Conservation (phyloP, 768 basidiomycete species). For the Boletus patriciae region DNA sequence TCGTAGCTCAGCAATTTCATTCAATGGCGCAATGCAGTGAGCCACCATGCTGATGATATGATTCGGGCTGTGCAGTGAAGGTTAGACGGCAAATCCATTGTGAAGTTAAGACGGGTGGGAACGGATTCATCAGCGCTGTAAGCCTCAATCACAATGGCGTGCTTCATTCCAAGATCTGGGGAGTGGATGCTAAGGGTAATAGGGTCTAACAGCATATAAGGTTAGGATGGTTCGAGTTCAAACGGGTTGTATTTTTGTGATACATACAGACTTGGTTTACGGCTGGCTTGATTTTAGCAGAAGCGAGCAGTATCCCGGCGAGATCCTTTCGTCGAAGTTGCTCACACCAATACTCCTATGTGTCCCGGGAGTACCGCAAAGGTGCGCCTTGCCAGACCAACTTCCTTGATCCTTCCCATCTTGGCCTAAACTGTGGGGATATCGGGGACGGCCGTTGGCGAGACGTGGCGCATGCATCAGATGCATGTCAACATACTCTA, state of each 20-base stretch:
- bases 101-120: not conserved
- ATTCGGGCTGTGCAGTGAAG: constrained; percentile 48
- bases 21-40: constrained; percentile 61
- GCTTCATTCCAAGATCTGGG: constrained; percentile 53
- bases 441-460: constrained; percentile 50
- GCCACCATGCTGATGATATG: constrained; percentile 55
- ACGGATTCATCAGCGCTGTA: constrained; percentile 65
- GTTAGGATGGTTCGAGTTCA: not conserved
- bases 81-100: not conserved
- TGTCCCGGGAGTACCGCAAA: not conserved
- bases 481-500: constrained; percentile 69
- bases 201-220: constrained; percentile 45
- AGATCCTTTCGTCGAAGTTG: constrained; percentile 64
- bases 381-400: constrained; percentile 59
- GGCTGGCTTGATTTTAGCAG: constrained; percentile 61
- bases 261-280: constrained; percentile 59
- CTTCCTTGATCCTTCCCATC: constrained; percentile 56
- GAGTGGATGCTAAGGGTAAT: no score
- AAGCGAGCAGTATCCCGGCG: constrained; percentile 50
- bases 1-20: constrained; percentile 51
- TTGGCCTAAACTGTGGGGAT: constrained; percentile 62
- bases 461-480: constrained; percentile 61
- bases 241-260: not conserved
- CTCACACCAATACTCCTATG: constrained; percentile 69
- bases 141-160: constrained; percentile 69